phyloP scores from a whole-genome alignment of 495 filamentous ascomycete species.

The Platismatia glauca region DNA sequence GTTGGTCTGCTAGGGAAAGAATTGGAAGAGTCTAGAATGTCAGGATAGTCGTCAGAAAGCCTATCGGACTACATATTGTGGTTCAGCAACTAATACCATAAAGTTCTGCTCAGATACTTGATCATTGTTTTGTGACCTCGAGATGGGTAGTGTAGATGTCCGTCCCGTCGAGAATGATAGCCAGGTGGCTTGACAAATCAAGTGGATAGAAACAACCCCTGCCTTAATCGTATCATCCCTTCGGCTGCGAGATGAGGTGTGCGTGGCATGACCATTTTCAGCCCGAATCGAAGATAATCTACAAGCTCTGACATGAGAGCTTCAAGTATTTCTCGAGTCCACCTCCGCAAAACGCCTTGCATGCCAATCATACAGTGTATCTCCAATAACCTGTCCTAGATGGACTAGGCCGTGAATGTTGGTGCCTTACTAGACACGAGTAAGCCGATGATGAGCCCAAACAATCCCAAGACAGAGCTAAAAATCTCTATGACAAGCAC shows the following conservation, averaged over 20 bases:
- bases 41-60: not conserved
- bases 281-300: not conserved
- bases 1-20: not conserved
- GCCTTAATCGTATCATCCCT: not conserved
- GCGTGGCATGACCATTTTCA: not conserved
- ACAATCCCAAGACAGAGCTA: conserved; percentile 95
- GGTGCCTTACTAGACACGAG: conserved; percentile 72
- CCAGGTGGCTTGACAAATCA: not conserved
- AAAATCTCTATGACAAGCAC: conserved; percentile 99
- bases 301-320: not conserved
- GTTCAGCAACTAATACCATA: not conserved
- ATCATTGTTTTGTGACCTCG: not conserved
- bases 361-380: not conserved
- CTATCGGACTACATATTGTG: not conserved
- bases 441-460: conserved; percentile 90
- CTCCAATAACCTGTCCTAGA: not conserved
- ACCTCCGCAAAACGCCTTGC: not conserved
- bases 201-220: not conserved
- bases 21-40: not conserved
- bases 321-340: not conserved
- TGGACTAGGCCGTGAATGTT: conserved; percentile 46
- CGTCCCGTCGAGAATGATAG: not conserved
- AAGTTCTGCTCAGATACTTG: not conserved
- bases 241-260: not conserved
- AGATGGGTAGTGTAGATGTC: not conserved